Percentiles rank a stretch among this genome's conserved stretches.
Evolutionary conservation across 192 early-diverging fungal species (phyloP).

Genomic region (Neocallimastix lanati): DNA sequence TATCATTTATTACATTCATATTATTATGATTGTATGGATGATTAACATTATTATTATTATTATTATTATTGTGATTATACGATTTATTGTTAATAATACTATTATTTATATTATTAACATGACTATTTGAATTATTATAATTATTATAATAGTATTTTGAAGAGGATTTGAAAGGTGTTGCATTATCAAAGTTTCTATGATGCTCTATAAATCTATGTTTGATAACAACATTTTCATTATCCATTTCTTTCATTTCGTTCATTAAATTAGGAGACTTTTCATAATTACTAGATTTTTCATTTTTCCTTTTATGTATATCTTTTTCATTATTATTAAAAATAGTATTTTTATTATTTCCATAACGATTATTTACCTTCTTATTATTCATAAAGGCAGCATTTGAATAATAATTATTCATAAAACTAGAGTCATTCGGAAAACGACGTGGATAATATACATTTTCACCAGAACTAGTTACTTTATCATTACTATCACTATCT

Average conservation of each 20-base stretch:
- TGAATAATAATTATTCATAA: background rate
- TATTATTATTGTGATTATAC: constrained; percentile 1
- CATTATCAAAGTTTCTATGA: background rate
- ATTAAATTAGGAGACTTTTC: background rate
- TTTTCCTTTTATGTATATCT: background rate
- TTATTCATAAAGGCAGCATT: background rate
- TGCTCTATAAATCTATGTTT: background rate
- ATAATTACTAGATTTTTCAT: background rate
- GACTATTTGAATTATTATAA: constrained; percentile 8
- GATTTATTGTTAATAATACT: background rate
- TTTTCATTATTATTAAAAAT: background rate
- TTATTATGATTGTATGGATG: background rate
- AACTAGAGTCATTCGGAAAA: background rate
- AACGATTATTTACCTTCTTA: background rate
- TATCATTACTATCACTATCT: no score
- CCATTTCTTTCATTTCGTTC: background rate
- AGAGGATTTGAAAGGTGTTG: background rate
- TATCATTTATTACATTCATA: no score
- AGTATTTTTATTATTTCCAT: no score
- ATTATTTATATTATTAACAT: background rate
- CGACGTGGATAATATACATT: background rate
- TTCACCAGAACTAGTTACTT: background rate
- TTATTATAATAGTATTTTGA: background rate
- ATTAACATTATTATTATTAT: no score
- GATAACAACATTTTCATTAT: background rate